Evolutionary conservation across 164 flowering plant species (phyloP).

Genomic region (Amborella trichopoda): DNA sequence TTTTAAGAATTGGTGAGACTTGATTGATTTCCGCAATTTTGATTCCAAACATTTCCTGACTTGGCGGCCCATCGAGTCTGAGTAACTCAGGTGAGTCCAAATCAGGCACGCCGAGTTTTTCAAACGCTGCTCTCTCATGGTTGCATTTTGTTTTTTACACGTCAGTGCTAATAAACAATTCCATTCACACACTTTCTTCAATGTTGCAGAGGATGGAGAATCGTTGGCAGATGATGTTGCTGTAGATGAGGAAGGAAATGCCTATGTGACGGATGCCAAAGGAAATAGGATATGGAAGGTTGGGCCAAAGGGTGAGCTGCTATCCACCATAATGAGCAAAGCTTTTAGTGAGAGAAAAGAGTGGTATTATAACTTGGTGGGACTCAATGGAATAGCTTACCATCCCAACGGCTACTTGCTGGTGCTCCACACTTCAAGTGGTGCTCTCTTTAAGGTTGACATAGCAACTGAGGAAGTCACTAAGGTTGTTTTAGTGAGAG

Average conservation of each 20-base stretch:
- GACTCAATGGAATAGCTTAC: conserved; percentile 75
- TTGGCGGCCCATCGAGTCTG: too few relatives aligned
- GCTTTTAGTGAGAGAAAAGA: conserved; percentile 42
- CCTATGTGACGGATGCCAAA: conserved; percentile 68
- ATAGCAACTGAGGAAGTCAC: conserved; percentile 27
- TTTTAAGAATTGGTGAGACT: too few relatives aligned
- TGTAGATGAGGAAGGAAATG: conserved; percentile 70
- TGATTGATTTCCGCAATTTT: too few relatives aligned
- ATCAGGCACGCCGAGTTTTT: too few relatives aligned
- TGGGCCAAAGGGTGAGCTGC: conserved; percentile 37
- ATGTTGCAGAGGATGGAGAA: conserved; percentile 47
- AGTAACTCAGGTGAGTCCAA: too few relatives aligned
- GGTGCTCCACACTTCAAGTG: conserved; percentile 53
- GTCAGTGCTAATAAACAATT: too few relatives aligned
- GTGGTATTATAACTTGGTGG: conserved; percentile 64
- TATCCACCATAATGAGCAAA: conserved; percentile 36
- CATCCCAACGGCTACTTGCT: conserved; percentile 83
- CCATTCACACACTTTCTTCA: too few relatives aligned
- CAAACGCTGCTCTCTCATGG: too few relatives aligned
- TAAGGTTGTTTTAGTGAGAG: conserved; percentile 33
- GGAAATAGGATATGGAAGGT: conserved; percentile 74
- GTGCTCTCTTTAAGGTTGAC: conserved; percentile 48
- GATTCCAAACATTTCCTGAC: too few relatives aligned
- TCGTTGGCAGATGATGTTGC: conserved; percentile 82
- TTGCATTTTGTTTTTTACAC: too few relatives aligned